Conservation (phyloP, 2,329 filamentous ascomycete species). For the Pseudonectria buxi region DNA sequence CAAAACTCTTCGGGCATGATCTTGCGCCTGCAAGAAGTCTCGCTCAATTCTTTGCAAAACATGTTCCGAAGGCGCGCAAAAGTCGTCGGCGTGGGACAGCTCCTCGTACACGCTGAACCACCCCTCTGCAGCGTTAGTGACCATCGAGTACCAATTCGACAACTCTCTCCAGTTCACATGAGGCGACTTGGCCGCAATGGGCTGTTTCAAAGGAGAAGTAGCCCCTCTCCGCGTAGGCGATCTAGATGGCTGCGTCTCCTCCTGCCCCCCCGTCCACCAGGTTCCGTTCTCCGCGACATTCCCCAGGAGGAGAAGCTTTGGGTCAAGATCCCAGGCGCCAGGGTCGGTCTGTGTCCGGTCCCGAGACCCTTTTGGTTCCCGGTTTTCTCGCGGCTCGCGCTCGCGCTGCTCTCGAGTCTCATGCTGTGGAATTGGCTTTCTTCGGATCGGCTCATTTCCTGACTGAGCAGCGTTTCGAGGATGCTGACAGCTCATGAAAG, state of each 20-base stretch:
- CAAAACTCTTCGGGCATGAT: slow-evolving; percentile 61
- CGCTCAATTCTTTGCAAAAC: slow-evolving; percentile 40
- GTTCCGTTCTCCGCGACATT: slow-evolving; percentile 74
- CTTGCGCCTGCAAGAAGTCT: slow-evolving; percentile 50
- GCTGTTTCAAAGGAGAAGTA: slow-evolving; percentile 10
- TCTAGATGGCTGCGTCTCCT: slow-evolving; percentile 22
- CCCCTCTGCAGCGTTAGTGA: slow-evolving; percentile 59
- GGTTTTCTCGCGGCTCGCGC: slow-evolving; percentile 28
- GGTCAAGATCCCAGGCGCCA: slow-evolving; percentile 52
- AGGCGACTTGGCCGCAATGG: slow-evolving; percentile 40
- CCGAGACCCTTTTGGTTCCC: slow-evolving; percentile 6
- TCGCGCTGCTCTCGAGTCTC: slow-evolving; percentile 30
- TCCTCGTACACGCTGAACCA: slow-evolving; percentile 59
- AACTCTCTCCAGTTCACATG: slow-evolving; percentile 70
- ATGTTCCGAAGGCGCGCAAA: slow-evolving; percentile 29
- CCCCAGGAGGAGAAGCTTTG: slow-evolving; percentile 66
- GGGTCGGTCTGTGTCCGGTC: slow-evolving; percentile 13
- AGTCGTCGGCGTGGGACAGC: slow-evolving; percentile 25
- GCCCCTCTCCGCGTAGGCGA: slow-evolving; percentile 12
- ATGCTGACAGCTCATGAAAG: slow-evolving; percentile 51
- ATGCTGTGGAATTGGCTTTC: slow-evolving; percentile 18
- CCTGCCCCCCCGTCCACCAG: slow-evolving; percentile 68
- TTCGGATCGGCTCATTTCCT: slow-evolving; percentile 19
- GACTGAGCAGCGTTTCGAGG: slow-evolving; percentile 27
- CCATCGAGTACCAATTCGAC: slow-evolving; percentile 64